Base-by-base conservation (phyloP, 495 filamentous ascomycete species). In the Hypoxylon lienhwacheense region DNA sequence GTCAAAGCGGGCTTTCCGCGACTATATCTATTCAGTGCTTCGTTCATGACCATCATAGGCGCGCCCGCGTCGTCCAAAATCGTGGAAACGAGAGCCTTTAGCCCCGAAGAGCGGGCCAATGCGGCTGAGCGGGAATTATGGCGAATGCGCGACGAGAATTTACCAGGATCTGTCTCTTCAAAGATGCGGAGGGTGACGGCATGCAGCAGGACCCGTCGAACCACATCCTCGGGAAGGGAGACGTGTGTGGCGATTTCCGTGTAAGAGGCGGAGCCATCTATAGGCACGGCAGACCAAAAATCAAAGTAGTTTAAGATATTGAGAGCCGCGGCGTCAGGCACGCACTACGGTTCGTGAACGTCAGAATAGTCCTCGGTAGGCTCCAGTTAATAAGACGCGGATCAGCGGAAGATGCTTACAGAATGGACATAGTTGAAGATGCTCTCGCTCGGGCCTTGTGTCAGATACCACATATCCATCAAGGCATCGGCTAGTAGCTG, bases 1-100 rank as follows among this genome's bases (percentile, higher is more conserved):
- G 65, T 54, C 14, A 65, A 25, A 6, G 55, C 53, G n/a, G 51
- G 35, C 33, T 61, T 67, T 0, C 57, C 64, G 4, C 59, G 53
- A 11, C 55, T 49, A 11, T 60, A 67, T 37, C 55, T 58, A 11
- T 55, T 29, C 25, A 67, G 43, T 2, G 66, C 59, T 32, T 46
- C 43, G 11, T 53, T 88, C 35, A 74, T 71, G 14, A 86, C 82
- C 26, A 83, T 86, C 64, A 82, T 75, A 5, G 85, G 85, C 26
- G 86, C 51, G 83, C 88, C 66, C 74, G 85, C 48, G 83, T 88
- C 59, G 84, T 89, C 51, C 78, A 89, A 61, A 67, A 76, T n/a
- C 80, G 82, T 61, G 80, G 88, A 69, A 73, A 89, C 35, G 83
- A 85, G 68, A 79, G 88, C 67, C 85, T 53, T 52, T 4, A 65